These are phyloP conservation scores for Rutstroemia sp. DNA, from an alignment of 2,329 filamentous ascomycete species.

Conservation along the genomic window DNA sequence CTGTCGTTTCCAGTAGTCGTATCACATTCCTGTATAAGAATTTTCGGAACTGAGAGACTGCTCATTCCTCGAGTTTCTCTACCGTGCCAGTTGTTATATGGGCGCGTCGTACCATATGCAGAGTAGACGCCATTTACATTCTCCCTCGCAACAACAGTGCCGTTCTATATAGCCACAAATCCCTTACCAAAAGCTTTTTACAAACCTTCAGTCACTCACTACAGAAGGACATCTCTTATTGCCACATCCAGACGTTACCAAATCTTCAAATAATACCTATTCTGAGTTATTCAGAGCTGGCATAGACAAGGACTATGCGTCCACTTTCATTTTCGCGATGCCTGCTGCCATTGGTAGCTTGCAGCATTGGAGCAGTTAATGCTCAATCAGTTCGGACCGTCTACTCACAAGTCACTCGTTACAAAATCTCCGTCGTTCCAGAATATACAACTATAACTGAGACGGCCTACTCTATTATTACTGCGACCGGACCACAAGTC, in stretches of 20 bases:
- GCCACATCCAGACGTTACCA: slow-evolving; percentile 1
- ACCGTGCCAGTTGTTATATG: not conserved
- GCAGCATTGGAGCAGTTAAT: not conserved
- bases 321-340: not conserved
- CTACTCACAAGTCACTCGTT: slow-evolving; percentile 5
- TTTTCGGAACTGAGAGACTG: not conserved
- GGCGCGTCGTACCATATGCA: not conserved
- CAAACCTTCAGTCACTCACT: slow-evolving; percentile 2
- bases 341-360: slow-evolving; percentile 2
- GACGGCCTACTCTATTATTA: not conserved
- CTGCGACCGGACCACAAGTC: not conserved
- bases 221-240: slow-evolving; percentile 2
- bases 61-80: slow-evolving; percentile 1
- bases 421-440: slow-evolving; percentile 2
- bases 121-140: slow-evolving; percentile 3
- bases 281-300: not conserved
- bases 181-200: not conserved
- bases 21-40: slow-evolving; percentile 4
- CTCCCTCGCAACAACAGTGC: not conserved
- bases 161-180: slow-evolving; percentile 4
- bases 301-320: slow-evolving; percentile 7
- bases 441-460: slow-evolving; percentile 3
- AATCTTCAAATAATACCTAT: slow-evolving; percentile 1
- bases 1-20: not conserved
- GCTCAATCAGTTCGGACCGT: not conserved